These are phyloP conservation scores for Neurospora sp. DNA, from an alignment of 495 filamentous ascomycete genomes.

Conservation along the genomic window DNA sequence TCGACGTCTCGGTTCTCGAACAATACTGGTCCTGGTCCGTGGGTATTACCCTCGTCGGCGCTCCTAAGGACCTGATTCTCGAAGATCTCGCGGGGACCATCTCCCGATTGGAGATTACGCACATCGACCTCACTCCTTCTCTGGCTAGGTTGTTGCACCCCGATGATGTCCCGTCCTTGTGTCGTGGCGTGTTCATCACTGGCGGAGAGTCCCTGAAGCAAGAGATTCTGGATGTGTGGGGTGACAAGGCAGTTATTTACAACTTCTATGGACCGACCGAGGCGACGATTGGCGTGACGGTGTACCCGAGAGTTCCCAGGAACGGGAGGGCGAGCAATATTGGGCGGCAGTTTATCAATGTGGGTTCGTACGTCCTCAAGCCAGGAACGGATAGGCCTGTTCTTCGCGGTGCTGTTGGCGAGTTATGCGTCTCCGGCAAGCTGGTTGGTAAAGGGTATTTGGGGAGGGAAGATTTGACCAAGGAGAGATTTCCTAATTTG, in stretches of 20 bases:
- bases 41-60: conserved; percentile 69
- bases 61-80: conserved; percentile 66
- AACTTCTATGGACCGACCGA: conserved; percentile 83
- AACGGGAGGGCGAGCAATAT: conserved; percentile 78
- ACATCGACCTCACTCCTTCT: conserved; percentile 73
- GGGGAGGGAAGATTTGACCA: conserved; percentile 60
- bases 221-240: conserved; percentile 65
- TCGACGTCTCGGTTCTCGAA: conserved; percentile 79
- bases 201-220: conserved; percentile 60
- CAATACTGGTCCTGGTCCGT: conserved; percentile 87
- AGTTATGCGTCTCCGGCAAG: conserved; percentile 78
- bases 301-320: conserved; percentile 59
- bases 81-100: conserved; percentile 67
- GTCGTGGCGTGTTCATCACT: conserved; percentile 64
- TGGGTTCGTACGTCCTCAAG: conserved; percentile 68
- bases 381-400: conserved; percentile 59
- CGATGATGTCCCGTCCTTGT: conserved; percentile 57
- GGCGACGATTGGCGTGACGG: conserved; percentile 78
- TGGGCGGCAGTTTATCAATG: conserved; percentile 71
- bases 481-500: conserved; percentile 52
- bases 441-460: conserved; percentile 84
- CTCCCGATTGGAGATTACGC: conserved; percentile 62
- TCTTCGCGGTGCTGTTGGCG: conserved; percentile 69
- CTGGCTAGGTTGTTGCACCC: conserved; percentile 51
- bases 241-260: conserved; percentile 52